These are phyloP conservation scores for Colletotrichum kahawae DNA, from an alignment of 2,329 filamentous ascomycete genomes.

Conservation along the genomic window DNA sequence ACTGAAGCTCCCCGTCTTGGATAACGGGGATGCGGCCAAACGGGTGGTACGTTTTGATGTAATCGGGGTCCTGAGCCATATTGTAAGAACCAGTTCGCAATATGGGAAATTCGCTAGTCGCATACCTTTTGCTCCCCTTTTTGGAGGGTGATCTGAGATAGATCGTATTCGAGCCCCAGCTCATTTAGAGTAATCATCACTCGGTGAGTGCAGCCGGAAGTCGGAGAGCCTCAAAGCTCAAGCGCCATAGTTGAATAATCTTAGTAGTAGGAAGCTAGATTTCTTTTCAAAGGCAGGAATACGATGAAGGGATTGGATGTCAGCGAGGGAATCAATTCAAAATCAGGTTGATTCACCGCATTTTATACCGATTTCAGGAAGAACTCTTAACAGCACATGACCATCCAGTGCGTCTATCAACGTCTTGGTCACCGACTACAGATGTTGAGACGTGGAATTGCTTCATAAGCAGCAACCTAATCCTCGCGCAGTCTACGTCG, in stretches of 20 bases:
- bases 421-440: no score
- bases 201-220: background rate
- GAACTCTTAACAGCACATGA: background rate
- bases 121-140: background rate
- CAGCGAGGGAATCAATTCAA: rapidly evolving
- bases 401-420: no score
- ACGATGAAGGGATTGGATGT: background rate
- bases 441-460: no score
- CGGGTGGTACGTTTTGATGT: background rate
- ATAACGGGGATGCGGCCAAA: background rate
- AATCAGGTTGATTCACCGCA: rapidly evolving
- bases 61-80: background rate
- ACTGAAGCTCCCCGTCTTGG: background rate
- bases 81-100: background rate
- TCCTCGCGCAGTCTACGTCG: no score
- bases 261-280: no score
- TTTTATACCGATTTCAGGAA: rapidly evolving
- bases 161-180: background rate
- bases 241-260: background rate
- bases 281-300: no score
- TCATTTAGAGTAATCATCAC: background rate
- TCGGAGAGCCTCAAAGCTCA: background rate
- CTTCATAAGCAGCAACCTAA: no score
- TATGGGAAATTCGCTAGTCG: background rate
- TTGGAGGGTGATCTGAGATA: background rate